Evolutionary conservation across 352 stramenopile genomes (phyloP), one percentile per base, ranked within the genome.

Genomic region (Globisporangium cylindrosporum): DNA sequence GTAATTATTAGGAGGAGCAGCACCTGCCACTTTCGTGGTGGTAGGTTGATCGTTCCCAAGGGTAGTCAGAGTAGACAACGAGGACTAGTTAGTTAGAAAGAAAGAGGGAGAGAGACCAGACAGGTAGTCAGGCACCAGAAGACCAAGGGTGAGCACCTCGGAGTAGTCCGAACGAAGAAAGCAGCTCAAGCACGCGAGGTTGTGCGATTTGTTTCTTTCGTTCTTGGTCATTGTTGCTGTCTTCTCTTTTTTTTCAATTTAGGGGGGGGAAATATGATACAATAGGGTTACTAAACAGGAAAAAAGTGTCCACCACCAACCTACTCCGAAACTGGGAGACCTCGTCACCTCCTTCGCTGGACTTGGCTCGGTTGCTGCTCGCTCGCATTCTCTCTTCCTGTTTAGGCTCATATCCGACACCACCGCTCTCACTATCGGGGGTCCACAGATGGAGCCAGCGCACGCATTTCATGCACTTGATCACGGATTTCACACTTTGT

Each of bases 201-300:
- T 22, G 5, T 51, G 43, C 8, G 18, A 22, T 51, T 51, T 43
- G 29, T n/a, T 49, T 51, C 38, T 14, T 51, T 51, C 43, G n/a
- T 51, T 22, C 43, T 51, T 51, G 43, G 0, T 51, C 43, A 9
- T 51, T 51, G 18, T 51, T 9, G n/a, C 24, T 12, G 22, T 51
- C 6, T 51, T 51, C 5, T 51, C 6, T 51, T 51, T 22, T 22
- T 51, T 51, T 51, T 51, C 18, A 51, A 22, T 22, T 51, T 22
- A 51, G 43, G 18, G 43, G 43, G 18, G 43, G 41, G 7, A n/a
- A 51, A 25, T 63, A 63, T 63, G 58, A 63, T 63, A 63, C 58
- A 63, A 54, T 63, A 54, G 58, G n/a, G 22, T 63, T 12, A 32
- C 36, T 63, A 48, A 53, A 48, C 22, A 63, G 36, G 58, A 32